Base-by-base conservation (phyloP, 768 basidiomycete species). In the Candolleomyces aberdarensis region DNA sequence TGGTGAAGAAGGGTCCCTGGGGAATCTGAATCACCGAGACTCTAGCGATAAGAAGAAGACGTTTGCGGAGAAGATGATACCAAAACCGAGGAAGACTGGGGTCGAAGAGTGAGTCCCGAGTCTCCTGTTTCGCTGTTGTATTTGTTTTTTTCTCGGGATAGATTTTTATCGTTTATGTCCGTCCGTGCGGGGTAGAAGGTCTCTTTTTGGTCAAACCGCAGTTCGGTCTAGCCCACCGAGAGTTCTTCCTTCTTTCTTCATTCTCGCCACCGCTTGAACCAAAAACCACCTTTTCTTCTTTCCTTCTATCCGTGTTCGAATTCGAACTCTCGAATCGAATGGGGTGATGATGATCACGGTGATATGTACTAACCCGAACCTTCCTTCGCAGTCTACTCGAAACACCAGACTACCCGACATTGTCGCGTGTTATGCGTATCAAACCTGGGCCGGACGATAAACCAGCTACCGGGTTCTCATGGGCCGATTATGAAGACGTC, bases 401-500 rank as follows among this genome's bases (percentile, higher is more conserved):
- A 65, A 75, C 77, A 17, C 78, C 89, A 2, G 82, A 87, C 67
- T 71, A 80, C 73, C 85, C 70, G 49, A 71, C 72, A 15, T 55
- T 85, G 31, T 77, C 88, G n/a, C 84, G 86, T 40, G 87, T 91
- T 60, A 83, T 89, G 77, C 89, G 88, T 22, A 80, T 91, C 4
- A 79, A 79, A 63, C 85, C 87, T 15, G 72, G 67, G 10, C 72
- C 83, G n/a, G 78, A 79, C 59, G 85, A 87, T 58, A 76, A 78
- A 46, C 86, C 88, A 15, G 85, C 83, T 8, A 71, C 77, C 6
- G 89, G 89, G 0, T 88, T 87, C 69, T 84, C 88, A 0, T 90
- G 87, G 90, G 85, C 74, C 0, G 89, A 92, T 74, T 91, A 91
- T 66, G 91, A 91, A 59, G 87, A 91, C 56, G 83, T 83, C 20